Evolutionary conservation across 306 rosid genomes (phyloP).

Genomic region (Sicyos baderoa): DNA sequence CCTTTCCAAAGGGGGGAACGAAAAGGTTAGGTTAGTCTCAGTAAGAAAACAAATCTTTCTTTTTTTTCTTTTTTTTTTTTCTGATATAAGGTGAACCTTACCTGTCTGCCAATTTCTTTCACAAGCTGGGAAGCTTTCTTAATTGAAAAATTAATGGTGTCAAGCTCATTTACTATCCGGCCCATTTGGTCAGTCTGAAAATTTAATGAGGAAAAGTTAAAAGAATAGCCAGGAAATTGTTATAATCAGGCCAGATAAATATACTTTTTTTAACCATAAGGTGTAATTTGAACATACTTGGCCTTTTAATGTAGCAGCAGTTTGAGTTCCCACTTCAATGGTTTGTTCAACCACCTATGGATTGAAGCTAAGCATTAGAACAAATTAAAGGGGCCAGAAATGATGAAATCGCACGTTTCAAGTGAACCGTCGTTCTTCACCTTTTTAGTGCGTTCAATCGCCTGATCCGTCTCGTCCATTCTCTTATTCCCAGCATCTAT

Average conservation of each 20-base stretch:
- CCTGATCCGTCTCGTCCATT: constrained; percentile 97
- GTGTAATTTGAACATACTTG: constrained; percentile 55
- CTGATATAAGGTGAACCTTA: constrained; percentile 23
- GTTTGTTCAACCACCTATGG: constrained; percentile 84
- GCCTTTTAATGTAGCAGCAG: constrained; percentile 84
- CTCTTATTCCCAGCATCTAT: constrained; percentile 64
- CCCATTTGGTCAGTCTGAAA: constrained; percentile 98
- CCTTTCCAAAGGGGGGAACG: constrained; percentile 35
- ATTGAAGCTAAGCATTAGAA: constrained; percentile 25
- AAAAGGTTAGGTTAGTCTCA: constrained; percentile 16
- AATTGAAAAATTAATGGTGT: constrained; percentile 93
- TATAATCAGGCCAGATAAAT: neutral
- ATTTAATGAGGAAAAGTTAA: constrained; percentile 14
- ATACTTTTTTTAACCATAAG: neutral
- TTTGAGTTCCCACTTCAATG: constrained; percentile 89
- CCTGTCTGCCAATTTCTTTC: constrained; percentile 99
- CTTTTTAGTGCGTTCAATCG: constrained; percentile 79
- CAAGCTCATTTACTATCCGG: constrained; percentile 90
- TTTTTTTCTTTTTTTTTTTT: neutral
- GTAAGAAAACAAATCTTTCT: neutral
- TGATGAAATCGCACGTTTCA: constrained; percentile 4
- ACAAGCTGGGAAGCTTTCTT: constrained; percentile 98
- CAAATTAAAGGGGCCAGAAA: constrained; percentile 16
- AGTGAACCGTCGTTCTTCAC: constrained; percentile 26
- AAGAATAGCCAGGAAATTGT: neutral